phyloP scores from a whole-genome alignment of 2,329 filamentous ascomycete species.

The Dactylellina cionopaga region DNA sequence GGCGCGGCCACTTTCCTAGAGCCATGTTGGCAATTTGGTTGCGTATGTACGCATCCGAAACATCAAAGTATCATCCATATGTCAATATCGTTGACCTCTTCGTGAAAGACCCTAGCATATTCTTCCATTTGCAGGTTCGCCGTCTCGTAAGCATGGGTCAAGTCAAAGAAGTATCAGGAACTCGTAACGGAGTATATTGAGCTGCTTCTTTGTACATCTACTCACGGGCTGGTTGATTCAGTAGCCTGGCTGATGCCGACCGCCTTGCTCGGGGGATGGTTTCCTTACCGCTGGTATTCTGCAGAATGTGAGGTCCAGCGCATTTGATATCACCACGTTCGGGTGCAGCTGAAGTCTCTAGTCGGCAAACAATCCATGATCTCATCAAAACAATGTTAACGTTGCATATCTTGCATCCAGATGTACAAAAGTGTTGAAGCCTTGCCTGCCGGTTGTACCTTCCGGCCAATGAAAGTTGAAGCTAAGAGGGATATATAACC shows the following conservation, averaged over 20 bases:
- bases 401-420: constrained; percentile 21
- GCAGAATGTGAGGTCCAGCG: constrained; percentile 10
- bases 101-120: too few species aligned
- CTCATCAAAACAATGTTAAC: not conserved
- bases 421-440: constrained; percentile 10
- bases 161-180: constrained; percentile 1
- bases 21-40: too few species aligned
- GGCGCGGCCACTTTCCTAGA: too few species aligned
- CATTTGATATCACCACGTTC: too few species aligned
- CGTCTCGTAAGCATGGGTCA: not conserved
- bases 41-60: too few species aligned
- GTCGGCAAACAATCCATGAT: not conserved
- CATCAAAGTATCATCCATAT: too few species aligned
- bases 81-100: too few species aligned
- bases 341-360: too few species aligned
- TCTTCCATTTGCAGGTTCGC: not conserved
- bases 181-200: constrained; percentile 7
- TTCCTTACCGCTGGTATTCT: not conserved
- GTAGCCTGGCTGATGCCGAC: not conserved
- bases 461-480: constrained; percentile 11
- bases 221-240: not conserved
- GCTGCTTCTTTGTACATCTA: constrained; percentile 21
- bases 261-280: constrained; percentile 5
- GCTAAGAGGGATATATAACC: not conserved
- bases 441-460: constrained; percentile 3